Percentiles rank a stretch among this genome's conserved stretches.
Evolutionary conservation across 2,329 filamentous ascomycete species (phyloP).

Genomic region (Colletotrichum sp.): DNA sequence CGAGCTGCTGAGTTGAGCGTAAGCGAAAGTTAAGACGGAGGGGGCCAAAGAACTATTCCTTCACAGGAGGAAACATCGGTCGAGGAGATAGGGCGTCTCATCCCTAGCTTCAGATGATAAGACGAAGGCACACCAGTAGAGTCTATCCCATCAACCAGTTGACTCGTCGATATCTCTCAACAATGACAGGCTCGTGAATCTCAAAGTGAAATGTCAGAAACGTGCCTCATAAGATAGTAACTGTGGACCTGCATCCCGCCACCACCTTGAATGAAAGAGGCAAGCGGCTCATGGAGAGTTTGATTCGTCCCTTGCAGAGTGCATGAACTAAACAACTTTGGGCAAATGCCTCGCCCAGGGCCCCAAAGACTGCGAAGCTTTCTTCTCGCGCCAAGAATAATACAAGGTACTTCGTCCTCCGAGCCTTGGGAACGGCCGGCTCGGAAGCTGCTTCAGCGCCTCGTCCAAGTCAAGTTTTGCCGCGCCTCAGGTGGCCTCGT

Average conservation of each 20-base stretch:
- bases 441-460: not conserved
- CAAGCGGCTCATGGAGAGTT: not conserved
- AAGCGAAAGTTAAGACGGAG: not conserved
- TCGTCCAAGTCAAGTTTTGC: not conserved
- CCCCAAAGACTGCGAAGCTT: not conserved
- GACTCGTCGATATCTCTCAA: not conserved
- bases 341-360: not conserved
- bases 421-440: not conserved
- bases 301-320: not conserved
- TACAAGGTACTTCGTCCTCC: not conserved
- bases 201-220: conserved; percentile 3
- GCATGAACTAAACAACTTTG: not conserved
- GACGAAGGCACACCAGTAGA: conserved; percentile 2
- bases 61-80: not conserved
- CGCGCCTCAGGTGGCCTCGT: not conserved
- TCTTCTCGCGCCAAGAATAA: not conserved
- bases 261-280: not conserved
- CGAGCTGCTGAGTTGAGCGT: not conserved
- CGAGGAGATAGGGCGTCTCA: conserved; percentile 11
- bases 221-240: not conserved
- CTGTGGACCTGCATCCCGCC: not conserved
- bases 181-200: not conserved
- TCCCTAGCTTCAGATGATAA: conserved; percentile 10
- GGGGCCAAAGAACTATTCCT: not conserved
- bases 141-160: not conserved